Evolutionary conservation across 1,284 basidiomycete genomes (phyloP), one percentile per base, ranked within the genome.

Genomic region (Boletellus deceptivus): DNA sequence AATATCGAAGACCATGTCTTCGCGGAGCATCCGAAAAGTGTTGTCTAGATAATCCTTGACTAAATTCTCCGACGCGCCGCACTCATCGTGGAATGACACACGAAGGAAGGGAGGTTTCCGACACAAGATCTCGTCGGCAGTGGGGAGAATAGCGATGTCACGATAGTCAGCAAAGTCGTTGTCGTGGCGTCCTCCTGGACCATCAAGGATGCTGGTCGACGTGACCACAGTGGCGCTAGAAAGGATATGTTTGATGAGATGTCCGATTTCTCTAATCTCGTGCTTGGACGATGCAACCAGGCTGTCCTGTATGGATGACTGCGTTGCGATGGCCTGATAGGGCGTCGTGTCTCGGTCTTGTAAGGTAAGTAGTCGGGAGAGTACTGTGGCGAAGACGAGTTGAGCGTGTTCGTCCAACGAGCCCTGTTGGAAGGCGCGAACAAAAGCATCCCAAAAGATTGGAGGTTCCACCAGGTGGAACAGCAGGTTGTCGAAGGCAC

Each of bases 401-500:
- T 75, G 69, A 1, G 66, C 72, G 2, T 68, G 11, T 31, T 31
- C 69, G 9, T 67, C 48, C 49, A 85, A 63, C 13, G 59, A 46
- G 2, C 67, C 69, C 29, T 14, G 29, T 31, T 31, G 29, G 29
- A 31, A 31, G 11, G 29, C 13, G 29, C 29, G 49, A 0, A 61
- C 54, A 49, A 80, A 75, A 4, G 62, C 52, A 14, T 57, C 55
- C 79, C 78, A 82, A 55, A 13, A 83, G 29, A 81, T 69, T 0
- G 80, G 73, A 0, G 82, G 81, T 0, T 80, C 72, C 1, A 77
- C 73, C 11, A 84, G 71, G 2, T 62, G 62, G 33, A 63, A 36
- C 8, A 84, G 25, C 16, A 62, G 0, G 13, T 50, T 50, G 37
- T 61, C 58, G 13, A 64, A 25, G 3, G 64, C 43, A 0, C 81